Conservation (phyloP, 1,139 yeast species). For the Zygosaccharomyces pseudobailii region DNA sequence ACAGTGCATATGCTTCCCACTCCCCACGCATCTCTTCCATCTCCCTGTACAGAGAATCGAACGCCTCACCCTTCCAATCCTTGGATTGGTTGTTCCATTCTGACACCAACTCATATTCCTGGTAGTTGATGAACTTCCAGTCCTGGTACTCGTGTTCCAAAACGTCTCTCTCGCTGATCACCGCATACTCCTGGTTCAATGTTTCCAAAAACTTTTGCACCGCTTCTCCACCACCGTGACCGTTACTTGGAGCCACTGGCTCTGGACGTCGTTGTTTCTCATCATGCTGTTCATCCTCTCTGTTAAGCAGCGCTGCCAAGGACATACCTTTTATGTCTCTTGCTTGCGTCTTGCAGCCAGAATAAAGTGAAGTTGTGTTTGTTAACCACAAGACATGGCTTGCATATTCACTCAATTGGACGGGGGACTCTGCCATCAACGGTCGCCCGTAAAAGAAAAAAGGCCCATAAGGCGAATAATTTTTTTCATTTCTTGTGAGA, state of each 20-base stretch:
- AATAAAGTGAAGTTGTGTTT: constrained; percentile 3
- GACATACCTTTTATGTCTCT: constrained; percentile 18
- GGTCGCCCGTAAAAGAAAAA: constrained; percentile 6
- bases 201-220: constrained; percentile 14
- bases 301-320: constrained; percentile 26
- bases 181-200: constrained; percentile 22
- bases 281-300: constrained; percentile 20
- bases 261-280: background rate
- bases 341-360: background rate
- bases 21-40: constrained; percentile 18
- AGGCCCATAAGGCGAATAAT: constrained; percentile 4
- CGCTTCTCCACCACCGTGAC: constrained; percentile 2
- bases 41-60: constrained; percentile 18
- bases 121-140: constrained; percentile 34
- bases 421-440: background rate
- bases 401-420: constrained; percentile 3
- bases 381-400: constrained; percentile 3
- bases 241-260: constrained; percentile 4
- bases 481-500: background rate
- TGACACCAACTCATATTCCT: constrained; percentile 33
- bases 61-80: constrained; percentile 21
- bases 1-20: constrained; percentile 21
- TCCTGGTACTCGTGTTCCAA: constrained; percentile 30
- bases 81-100: constrained; percentile 33
- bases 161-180: constrained; percentile 23